These are phyloP conservation scores for Beta lomatogona DNA, from an alignment of 179 eudicot genomes.

Conservation along the genomic window DNA sequence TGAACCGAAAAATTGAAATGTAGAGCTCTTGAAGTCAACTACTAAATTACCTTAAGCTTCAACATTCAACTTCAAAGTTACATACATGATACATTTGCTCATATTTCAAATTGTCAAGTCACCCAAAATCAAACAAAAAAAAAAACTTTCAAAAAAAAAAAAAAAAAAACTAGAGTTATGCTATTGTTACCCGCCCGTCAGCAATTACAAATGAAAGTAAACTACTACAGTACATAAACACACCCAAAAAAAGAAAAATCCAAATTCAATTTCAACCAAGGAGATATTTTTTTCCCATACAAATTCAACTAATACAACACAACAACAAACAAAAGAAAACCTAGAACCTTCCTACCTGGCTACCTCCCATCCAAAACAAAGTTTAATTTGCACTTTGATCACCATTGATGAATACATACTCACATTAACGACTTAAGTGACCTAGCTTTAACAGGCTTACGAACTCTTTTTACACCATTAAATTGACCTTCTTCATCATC, in stretches of 20 bases:
- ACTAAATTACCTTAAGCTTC: neutral
- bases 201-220: neutral
- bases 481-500: neutral
- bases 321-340: neutral
- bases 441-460: constrained; percentile 72
- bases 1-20: too few species aligned
- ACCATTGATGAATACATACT: neutral
- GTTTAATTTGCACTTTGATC: neutral
- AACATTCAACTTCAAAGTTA: neutral
- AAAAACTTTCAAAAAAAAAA: too few species aligned
- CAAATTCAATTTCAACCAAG: neutral
- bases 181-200: constrained; percentile 18
- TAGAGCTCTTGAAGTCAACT: neutral
- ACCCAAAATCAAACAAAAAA: too few species aligned
- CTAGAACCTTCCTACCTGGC: neutral
- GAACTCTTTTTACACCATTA: constrained; percentile 33
- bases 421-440: constrained; percentile 71
- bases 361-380: too few species aligned
- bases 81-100: neutral
- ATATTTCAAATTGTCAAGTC: neutral
- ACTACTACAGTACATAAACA: neutral
- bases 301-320: neutral
- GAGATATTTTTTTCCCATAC: neutral
- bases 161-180: neutral
- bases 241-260: neutral